Evolutionary conservation across 352 stramenopile species (phyloP).

Genomic region (Peronosclerospora sorghi): DNA sequence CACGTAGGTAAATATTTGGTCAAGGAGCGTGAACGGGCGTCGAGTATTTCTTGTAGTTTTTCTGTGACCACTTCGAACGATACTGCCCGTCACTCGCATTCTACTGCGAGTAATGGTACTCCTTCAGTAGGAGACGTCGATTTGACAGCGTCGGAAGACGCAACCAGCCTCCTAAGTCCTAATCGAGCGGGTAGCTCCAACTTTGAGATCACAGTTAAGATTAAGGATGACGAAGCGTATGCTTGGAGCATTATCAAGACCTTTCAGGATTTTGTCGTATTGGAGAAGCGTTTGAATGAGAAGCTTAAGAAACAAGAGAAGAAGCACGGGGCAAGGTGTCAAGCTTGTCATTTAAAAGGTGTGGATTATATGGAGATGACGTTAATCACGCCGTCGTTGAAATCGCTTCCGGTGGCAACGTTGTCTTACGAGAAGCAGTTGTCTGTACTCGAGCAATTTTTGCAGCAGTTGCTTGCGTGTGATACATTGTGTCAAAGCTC

Average conservation of each 20-base stretch:
- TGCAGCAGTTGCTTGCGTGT: constrained; percentile 58
- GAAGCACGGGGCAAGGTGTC: constrained; percentile 31
- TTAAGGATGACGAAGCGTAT: constrained; percentile 39
- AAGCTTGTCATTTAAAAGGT: constrained; percentile 45
- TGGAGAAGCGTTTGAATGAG: constrained; percentile 55
- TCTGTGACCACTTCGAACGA: constrained; percentile 1
- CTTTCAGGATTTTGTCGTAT: constrained; percentile 55
- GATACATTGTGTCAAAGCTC: constrained; percentile 71
- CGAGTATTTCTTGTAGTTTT: constrained; percentile 3
- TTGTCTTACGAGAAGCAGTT: constrained; percentile 56
- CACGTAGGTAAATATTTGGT: constrained; percentile 65
- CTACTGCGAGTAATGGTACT: constrained; percentile 5
- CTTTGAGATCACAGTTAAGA: constrained; percentile 54
- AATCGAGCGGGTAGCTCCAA: constrained; percentile 12
- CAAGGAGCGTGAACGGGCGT: constrained; percentile 30
- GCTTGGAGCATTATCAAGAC: constrained; percentile 63
- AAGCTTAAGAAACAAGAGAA: constrained; percentile 69
- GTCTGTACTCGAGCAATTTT: constrained; percentile 50
- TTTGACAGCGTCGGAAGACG: background rate
- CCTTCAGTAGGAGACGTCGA: constrained; percentile 1
- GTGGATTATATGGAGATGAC: constrained; percentile 61
- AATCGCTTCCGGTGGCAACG: constrained; percentile 21
- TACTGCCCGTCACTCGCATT: constrained; percentile 1
- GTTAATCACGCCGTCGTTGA: constrained; percentile 35
- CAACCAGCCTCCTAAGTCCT: constrained; percentile 3